Conservation (phyloP, 2,329 filamentous ascomycete genomes). For the Leptodontidium sp. region DNA sequence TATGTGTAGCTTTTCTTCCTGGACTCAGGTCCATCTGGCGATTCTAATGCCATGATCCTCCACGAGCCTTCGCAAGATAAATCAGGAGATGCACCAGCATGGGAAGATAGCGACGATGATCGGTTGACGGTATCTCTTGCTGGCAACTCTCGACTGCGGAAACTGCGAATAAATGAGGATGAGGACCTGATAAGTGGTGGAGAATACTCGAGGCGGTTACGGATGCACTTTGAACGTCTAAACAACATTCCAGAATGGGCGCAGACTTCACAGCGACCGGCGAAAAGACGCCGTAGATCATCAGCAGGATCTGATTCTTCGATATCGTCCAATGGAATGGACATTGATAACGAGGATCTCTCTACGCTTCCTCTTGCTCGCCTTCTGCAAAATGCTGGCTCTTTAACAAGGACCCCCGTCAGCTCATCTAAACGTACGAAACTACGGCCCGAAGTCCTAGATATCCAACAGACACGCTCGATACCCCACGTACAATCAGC, state of each 20-base stretch:
- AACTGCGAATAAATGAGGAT: conserved; percentile 79
- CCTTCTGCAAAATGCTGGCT: conserved; percentile 78
- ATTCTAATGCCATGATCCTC: conserved; percentile 37
- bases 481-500: conserved; percentile 81
- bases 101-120: conserved; percentile 97
- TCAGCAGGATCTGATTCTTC: conserved; percentile 55
- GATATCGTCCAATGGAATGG: conserved; percentile 54
- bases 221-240: conserved; percentile 74
- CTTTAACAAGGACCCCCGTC: conserved; percentile 60
- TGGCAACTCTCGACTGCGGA: conserved; percentile 77
- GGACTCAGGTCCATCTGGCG: conserved; percentile 48
- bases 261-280: conserved; percentile 57
- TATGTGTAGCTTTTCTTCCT: conserved; percentile 48
- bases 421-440: conserved; percentile 69
- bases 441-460: conserved; percentile 85
- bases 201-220: conserved; percentile 83
- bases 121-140: conserved; percentile 84
- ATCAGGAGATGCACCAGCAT: conserved; percentile 64
- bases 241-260: conserved; percentile 70
- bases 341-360: conserved; percentile 64
- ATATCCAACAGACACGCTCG: conserved; percentile 89
- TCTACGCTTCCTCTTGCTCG: conserved; percentile 79
- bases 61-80: conserved; percentile 43
- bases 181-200: conserved; percentile 88
- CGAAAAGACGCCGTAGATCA: conserved; percentile 59